Evolutionary conservation across 352 stramenopile genomes (phyloP).

Genomic region (Globisporangium echinulatum): DNA sequence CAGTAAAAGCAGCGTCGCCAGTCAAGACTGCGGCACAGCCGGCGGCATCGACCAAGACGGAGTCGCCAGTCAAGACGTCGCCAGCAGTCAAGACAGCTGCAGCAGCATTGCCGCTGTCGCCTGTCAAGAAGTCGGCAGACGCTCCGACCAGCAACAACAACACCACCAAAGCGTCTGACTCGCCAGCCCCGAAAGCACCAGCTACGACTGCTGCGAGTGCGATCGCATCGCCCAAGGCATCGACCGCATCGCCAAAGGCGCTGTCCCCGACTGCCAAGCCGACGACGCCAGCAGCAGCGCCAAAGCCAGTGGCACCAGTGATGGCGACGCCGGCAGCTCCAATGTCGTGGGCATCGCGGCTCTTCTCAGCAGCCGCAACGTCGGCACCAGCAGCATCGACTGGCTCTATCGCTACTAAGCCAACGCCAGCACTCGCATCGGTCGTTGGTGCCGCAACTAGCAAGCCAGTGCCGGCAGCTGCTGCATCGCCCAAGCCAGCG

Average conservation of each 20-base stretch:
- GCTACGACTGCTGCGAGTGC: not conserved
- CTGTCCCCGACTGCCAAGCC: slow-evolving; percentile 14
- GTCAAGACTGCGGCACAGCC: slow-evolving; percentile 13
- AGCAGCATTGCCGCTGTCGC: slow-evolving; percentile 4
- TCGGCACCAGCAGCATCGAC: slow-evolving; percentile 12
- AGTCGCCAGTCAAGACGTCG: slow-evolving; percentile 13
- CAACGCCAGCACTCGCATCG: slow-evolving; percentile 10
- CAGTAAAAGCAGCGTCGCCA: slow-evolving; percentile 19
- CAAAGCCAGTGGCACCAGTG: slow-evolving; percentile 16
- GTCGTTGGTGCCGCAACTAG: slow-evolving; percentile 21
- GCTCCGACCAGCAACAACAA: not conserved
- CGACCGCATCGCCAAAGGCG: not conserved
- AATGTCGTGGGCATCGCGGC: slow-evolving; percentile 53
- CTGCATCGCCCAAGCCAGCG: slow-evolving; percentile 12
- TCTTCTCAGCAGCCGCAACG: slow-evolving; percentile 27
- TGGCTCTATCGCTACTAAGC: slow-evolving; percentile 2
- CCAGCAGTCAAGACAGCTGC: not conserved
- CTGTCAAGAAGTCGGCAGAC: slow-evolving; percentile 14
- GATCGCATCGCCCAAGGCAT: slow-evolving; percentile 13
- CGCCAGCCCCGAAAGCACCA: not conserved
- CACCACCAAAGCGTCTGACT: not conserved
- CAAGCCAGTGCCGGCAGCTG: slow-evolving; percentile 11
- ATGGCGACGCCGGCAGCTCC: slow-evolving; percentile 9
- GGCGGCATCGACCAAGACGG: slow-evolving; percentile 1
- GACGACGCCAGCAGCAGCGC: slow-evolving; percentile 9